Conservation (phyloP, 2,329 filamentous ascomycete species). For the Zymoseptoria crescenta region DNA sequence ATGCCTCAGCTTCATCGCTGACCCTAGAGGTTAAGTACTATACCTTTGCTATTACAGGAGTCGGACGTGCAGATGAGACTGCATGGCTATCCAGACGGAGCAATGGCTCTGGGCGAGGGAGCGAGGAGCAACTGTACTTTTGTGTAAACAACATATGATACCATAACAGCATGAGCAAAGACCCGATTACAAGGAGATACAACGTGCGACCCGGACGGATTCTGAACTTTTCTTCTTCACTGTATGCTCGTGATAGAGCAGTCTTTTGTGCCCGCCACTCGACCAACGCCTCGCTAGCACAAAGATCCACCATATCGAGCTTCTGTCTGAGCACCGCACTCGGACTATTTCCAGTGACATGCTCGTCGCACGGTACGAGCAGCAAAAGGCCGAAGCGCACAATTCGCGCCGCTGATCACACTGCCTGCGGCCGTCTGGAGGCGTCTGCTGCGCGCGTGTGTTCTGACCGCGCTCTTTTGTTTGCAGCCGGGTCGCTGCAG, state of each 20-base stretch:
- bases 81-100: neutral
- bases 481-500: neutral
- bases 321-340: neutral
- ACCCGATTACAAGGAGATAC: neutral
- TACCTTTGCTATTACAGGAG: no score
- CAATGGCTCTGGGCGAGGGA: neutral
- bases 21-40: no score
- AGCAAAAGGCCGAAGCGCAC: neutral
- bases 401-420: neutral
- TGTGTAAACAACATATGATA: conserved; percentile 3
- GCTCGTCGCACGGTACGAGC: neutral
- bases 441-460: neutral
- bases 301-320: neutral
- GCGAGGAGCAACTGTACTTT: neutral
- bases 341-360: neutral
- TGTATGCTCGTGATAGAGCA: neutral
- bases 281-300: neutral
- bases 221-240: neutral
- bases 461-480: neutral
- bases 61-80: neutral
- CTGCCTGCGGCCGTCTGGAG: neutral
- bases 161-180: neutral
- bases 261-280: neutral
- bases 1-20: no score
- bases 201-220: neutral